Evolutionary conservation across 2,329 filamentous ascomycete genomes (phyloP).

Genomic region (Alternaria burnsii): DNA sequence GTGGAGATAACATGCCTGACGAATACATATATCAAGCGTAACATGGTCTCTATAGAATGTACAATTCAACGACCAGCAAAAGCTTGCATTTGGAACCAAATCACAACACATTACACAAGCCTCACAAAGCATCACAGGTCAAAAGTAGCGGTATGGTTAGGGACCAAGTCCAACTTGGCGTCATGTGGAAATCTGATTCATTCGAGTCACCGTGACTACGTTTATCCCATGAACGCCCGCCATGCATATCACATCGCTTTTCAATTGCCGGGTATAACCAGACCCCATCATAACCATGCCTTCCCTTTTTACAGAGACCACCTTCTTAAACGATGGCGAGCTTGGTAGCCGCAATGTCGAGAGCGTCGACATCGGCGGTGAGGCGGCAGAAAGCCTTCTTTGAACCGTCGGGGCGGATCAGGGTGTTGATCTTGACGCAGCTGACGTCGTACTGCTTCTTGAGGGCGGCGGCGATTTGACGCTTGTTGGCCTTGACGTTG

Average conservation of each 20-base stretch:
- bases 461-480: constrained; percentile 96
- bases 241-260: constrained; percentile 50
- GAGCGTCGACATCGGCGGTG: constrained; percentile 94
- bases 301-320: constrained; percentile 23
- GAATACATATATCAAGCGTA: neutral
- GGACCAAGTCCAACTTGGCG: constrained; percentile 30
- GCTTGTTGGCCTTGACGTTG: constrained; percentile 92
- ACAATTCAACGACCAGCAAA: neutral
- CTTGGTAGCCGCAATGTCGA: constrained; percentile 99
- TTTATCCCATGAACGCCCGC: constrained; percentile 48
- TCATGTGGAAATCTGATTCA: constrained; percentile 48
- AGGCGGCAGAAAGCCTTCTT: constrained; percentile 99
- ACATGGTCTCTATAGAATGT: neutral
- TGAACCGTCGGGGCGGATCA: constrained; percentile 94
- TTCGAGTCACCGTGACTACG: constrained; percentile 49
- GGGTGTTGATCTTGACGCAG: constrained; percentile 98
- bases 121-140: neutral
- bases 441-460: constrained; percentile 99
- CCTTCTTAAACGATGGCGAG: constrained; percentile 88
- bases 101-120: neutral
- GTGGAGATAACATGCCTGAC: neutral
- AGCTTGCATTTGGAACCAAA: neutral
- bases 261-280: constrained; percentile 44
- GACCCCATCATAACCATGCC: constrained; percentile 39
- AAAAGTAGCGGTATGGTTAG: neutral